phyloP scores from a whole-genome alignment of 2,329 filamentous ascomycete genomes.

The Aspergillus ruber region DNA sequence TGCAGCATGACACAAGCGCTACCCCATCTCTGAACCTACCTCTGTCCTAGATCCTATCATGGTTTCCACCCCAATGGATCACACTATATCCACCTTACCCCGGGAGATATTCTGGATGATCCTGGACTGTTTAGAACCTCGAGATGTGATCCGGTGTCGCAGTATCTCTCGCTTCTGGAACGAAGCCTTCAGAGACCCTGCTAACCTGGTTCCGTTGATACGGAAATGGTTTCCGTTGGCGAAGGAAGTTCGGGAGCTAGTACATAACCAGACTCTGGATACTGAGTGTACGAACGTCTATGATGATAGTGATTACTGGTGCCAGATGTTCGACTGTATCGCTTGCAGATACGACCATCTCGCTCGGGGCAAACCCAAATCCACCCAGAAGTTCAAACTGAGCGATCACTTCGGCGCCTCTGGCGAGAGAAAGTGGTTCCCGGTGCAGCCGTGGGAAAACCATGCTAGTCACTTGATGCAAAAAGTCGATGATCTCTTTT shows the following conservation, averaged over 20 bases:
- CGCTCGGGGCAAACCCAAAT: conserved; percentile 41
- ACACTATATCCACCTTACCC: conserved; percentile 39
- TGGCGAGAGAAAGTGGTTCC: conserved; percentile 34
- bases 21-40: no score
- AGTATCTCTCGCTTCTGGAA: conserved; percentile 47
- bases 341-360: conserved; percentile 52
- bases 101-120: conserved; percentile 54
- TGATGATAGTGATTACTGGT: conserved; percentile 8
- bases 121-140: conserved; percentile 43
- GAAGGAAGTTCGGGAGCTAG: conserved; percentile 45
- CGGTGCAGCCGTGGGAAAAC: conserved; percentile 37
- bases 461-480: conserved; percentile 32
- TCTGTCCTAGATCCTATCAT: neutral
- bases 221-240: conserved; percentile 48
- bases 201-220: conserved; percentile 44
- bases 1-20: no score
- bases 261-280: conserved; percentile 1
- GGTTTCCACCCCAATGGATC: neutral
- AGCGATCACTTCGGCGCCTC: conserved; percentile 30
- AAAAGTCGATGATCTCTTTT: conserved; percentile 29
- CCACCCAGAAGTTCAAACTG: conserved; percentile 41
- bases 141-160: conserved; percentile 48
- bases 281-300: neutral
- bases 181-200: conserved; percentile 44
- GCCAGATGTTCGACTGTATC: conserved; percentile 43